Evolutionary conservation across 2,329 filamentous ascomycete genomes (phyloP).

Genomic region (Cladophialophora psammophila): DNA sequence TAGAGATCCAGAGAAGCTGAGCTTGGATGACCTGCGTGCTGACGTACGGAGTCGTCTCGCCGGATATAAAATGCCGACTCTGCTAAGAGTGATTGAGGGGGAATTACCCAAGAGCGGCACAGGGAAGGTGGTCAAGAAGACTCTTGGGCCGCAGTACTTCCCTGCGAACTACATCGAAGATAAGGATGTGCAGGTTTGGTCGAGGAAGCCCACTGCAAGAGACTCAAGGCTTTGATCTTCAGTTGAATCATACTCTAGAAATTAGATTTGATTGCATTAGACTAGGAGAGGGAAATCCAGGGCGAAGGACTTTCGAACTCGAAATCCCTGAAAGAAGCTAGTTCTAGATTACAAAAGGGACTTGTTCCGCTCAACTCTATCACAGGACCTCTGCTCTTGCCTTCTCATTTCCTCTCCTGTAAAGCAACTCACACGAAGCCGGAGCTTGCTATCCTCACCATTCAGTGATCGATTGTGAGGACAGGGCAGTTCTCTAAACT

Average conservation of each 20-base stretch:
- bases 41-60: slow-evolving; percentile 56
- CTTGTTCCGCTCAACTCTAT: background rate
- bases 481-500: background rate
- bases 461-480: background rate
- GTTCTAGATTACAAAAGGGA: background rate
- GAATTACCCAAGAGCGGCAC: slow-evolving; percentile 59
- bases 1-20: slow-evolving; percentile 40
- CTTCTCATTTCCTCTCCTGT: background rate
- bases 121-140: slow-evolving; percentile 61
- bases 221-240: slow-evolving; percentile 33
- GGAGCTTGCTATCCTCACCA: background rate
- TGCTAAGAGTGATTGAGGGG: slow-evolving; percentile 53
- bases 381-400: background rate
- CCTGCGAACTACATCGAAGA: slow-evolving; percentile 43
- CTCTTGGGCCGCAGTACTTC: slow-evolving; percentile 52
- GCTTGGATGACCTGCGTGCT: slow-evolving; percentile 51
- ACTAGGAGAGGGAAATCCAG: slow-evolving; percentile 7
- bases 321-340: slow-evolving; percentile 5
- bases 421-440: background rate
- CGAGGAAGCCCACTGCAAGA: slow-evolving; percentile 25
- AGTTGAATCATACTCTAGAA: background rate
- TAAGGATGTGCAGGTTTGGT: slow-evolving; percentile 45
- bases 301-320: slow-evolving; percentile 1
- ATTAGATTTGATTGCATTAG: slow-evolving; percentile 13
- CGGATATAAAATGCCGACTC: slow-evolving; percentile 59